phyloP scores from a whole-genome alignment of 768 basidiomycete species.

The Leucosporidium yakuticum region DNA sequence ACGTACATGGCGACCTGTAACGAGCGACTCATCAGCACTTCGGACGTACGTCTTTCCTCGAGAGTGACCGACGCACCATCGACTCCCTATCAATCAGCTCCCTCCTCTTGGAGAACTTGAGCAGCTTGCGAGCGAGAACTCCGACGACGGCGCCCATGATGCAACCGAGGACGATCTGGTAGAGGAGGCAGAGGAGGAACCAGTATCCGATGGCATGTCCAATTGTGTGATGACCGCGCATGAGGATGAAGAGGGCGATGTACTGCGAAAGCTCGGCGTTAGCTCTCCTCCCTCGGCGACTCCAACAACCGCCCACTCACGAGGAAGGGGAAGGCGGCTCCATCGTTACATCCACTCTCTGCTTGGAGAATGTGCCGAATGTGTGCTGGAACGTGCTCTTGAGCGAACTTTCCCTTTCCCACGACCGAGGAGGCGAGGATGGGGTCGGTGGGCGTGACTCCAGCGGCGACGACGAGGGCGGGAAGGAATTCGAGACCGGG shows the following conservation, averaged over 20 bases:
- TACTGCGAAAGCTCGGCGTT: slow-evolving; percentile 28
- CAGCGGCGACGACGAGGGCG: slow-evolving; percentile 77
- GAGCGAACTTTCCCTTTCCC: slow-evolving; percentile 86
- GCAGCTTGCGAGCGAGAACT: slow-evolving; percentile 43
- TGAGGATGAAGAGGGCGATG: slow-evolving; percentile 74
- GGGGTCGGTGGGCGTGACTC: slow-evolving; percentile 63
- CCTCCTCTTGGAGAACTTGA: slow-evolving; percentile 42
- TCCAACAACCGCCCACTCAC: slow-evolving; percentile 45
- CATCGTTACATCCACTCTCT: slow-evolving; percentile 92
- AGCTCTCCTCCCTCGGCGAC: background rate
- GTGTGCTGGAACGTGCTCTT: slow-evolving; percentile 79
- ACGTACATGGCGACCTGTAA: slow-evolving; percentile 44
- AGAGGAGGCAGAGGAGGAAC: slow-evolving; percentile 50
- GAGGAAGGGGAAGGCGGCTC: slow-evolving; percentile 91
- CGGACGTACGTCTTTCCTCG: background rate
- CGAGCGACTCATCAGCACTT: background rate
- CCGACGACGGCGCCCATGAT: slow-evolving; percentile 46
- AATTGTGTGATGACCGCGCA: slow-evolving; percentile 55
- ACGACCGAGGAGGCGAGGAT: slow-evolving; percentile 87
- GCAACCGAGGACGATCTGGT: slow-evolving; percentile 45
- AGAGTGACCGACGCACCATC: slow-evolving; percentile 34
- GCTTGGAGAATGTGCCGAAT: slow-evolving; percentile 75
- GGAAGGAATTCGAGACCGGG: slow-evolving; percentile 85
- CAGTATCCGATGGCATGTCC: slow-evolving; percentile 71
- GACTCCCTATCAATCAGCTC: slow-evolving; percentile 47